These are phyloP conservation scores for Monilinia aucupariae DNA, from an alignment of 2,329 filamentous ascomycete species.

Conservation along the genomic window DNA sequence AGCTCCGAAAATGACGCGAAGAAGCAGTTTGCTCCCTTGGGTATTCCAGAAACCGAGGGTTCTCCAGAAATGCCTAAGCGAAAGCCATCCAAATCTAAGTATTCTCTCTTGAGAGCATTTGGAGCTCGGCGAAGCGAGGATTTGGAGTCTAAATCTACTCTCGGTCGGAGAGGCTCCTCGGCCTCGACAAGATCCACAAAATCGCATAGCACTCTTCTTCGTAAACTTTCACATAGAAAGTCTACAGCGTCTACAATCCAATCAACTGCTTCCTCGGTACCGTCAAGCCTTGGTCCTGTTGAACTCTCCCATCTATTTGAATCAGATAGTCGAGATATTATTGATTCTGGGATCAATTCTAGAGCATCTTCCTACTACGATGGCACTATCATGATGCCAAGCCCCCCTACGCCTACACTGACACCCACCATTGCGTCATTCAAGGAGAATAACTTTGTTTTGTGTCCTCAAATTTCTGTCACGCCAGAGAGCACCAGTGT, in stretches of 20 bases:
- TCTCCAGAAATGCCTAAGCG: constrained; percentile 26
- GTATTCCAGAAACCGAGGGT: neutral
- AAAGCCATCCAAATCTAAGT: constrained; percentile 31
- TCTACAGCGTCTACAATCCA: constrained; percentile 14
- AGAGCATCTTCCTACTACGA: constrained; percentile 20
- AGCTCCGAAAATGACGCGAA: constrained; percentile 20
- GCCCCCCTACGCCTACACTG: constrained; percentile 2
- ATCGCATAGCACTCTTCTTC: constrained; percentile 22
- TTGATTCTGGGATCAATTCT: constrained; percentile 23
- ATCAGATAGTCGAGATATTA: constrained; percentile 22
- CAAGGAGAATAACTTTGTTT: constrained; percentile 19
- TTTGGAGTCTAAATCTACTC: constrained; percentile 14
- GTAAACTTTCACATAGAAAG: constrained; percentile 26
- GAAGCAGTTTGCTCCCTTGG: constrained; percentile 12
- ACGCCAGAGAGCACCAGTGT: constrained; percentile 33
- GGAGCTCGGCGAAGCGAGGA: constrained; percentile 22
- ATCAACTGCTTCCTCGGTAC: constrained; percentile 1
- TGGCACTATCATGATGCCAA: constrained; percentile 4
- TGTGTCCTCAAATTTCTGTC: constrained; percentile 33
- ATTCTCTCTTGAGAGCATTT: constrained; percentile 32
- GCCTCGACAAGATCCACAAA: constrained; percentile 10
- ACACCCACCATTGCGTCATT: neutral
- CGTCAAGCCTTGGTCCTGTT: neutral
- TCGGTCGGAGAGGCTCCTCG: neutral
- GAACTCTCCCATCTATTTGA: constrained; percentile 17